Percentiles rank a stretch among this genome's conserved stretches.
phyloP scores from a whole-genome alignment of 805 yeast species.

The Tetrapisispora nanseiensis region DNA sequence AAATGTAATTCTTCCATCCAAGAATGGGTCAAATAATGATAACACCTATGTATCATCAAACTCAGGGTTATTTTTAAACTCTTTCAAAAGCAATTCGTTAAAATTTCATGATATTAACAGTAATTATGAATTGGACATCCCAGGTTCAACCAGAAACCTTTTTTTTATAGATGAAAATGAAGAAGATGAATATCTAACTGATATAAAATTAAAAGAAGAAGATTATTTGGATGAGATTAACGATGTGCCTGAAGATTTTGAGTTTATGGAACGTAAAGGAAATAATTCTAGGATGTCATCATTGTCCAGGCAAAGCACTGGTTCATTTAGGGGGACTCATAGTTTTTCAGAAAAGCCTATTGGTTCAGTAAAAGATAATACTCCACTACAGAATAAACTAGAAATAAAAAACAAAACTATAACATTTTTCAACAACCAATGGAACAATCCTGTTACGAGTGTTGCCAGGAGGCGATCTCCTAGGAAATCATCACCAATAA shows the following conservation, averaged over 20 bases:
- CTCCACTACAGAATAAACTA: slow-evolving; percentile 29
- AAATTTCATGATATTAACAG: slow-evolving; percentile 34
- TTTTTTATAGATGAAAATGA: slow-evolving; percentile 29
- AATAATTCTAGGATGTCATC: slow-evolving; percentile 6
- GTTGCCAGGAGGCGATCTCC: background rate
- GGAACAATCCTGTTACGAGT: slow-evolving; percentile 1
- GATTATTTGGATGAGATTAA: slow-evolving; percentile 43
- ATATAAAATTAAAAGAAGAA: slow-evolving; percentile 24
- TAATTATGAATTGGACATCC: slow-evolving; percentile 31
- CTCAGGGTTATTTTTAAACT: too few relatives aligned
- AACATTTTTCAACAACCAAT: slow-evolving; percentile 28
- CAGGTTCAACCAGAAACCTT: slow-evolving; percentile 21
- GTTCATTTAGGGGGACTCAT: slow-evolving; percentile 23
- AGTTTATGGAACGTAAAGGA: slow-evolving; percentile 24
- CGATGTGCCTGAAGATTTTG: slow-evolving; percentile 37
- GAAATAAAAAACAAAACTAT: slow-evolving; percentile 33
- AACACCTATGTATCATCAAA: slow-evolving; percentile 9
- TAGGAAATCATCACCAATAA: slow-evolving; percentile 1
- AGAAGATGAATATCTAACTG: slow-evolving; percentile 26
- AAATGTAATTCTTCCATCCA: too few relatives aligned
- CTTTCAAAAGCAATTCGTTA: slow-evolving; percentile 17
- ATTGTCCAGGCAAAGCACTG: slow-evolving; percentile 5
- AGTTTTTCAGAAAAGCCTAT: slow-evolving; percentile 26
- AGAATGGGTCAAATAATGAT: background rate
- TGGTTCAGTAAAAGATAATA: slow-evolving; percentile 20